Evolutionary conservation across 1,284 basidiomycete species (phyloP).

Genomic region (Cutaneotrichosporon arboriforme): DNA sequence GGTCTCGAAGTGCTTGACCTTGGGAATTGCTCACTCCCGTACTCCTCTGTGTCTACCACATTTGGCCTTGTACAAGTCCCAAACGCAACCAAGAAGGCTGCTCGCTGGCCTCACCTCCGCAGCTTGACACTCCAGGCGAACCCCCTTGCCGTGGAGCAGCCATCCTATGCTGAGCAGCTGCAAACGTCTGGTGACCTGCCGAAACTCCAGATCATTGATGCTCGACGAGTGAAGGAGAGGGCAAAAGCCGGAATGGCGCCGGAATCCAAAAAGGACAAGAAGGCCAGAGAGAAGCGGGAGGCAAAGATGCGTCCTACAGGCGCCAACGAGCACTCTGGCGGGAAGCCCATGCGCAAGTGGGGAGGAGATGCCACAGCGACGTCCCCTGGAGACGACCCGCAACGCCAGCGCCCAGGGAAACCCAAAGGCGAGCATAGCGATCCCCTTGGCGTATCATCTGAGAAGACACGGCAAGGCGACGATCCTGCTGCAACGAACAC

Average conservation of each 20-base stretch:
- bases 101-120: conserved; percentile 19
- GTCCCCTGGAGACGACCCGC: background rate
- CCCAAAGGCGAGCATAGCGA: conserved; percentile 2
- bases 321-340: conserved; percentile 23
- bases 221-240: conserved; percentile 39
- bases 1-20: conserved; percentile 43
- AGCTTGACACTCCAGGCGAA: conserved; percentile 40
- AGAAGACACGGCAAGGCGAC: conserved; percentile 6
- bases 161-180: conserved; percentile 32
- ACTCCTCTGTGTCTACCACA: conserved; percentile 15
- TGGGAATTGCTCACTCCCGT: conserved; percentile 40
- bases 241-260: conserved; percentile 32
- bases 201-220: conserved; percentile 44
- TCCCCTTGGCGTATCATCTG: background rate
- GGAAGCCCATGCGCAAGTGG: conserved; percentile 31
- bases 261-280: conserved; percentile 28
- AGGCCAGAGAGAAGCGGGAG: conserved; percentile 25
- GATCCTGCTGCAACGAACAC: too few relatives aligned
- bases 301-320: conserved; percentile 34
- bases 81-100: conserved; percentile 4
- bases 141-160: conserved; percentile 30
- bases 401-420: background rate
- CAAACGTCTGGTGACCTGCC: conserved; percentile 30
- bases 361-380: conserved; percentile 14
- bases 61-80: conserved; percentile 19